Evolutionary conservation across 2,329 filamentous ascomycete genomes (phyloP).

Genomic region (Juglanconis juglandina): DNA sequence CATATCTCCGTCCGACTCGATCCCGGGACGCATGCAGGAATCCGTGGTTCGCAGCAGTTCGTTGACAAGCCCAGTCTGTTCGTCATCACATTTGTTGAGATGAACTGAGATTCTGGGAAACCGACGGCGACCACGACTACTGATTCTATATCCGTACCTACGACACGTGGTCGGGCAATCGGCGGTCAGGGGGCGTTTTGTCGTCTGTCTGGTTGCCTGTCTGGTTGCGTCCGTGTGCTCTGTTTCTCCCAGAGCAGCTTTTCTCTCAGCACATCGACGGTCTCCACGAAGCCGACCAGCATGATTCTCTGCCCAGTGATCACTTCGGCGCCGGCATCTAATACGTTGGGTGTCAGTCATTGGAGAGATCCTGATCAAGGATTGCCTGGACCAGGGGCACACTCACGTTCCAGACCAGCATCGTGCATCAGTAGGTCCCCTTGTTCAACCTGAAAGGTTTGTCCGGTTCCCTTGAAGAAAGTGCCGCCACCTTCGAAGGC

Average conservation of each 20-base stretch:
- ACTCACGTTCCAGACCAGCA: slow-evolving; percentile 17
- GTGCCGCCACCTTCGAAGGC: slow-evolving; percentile 17
- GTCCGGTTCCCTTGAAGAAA: slow-evolving; percentile 11
- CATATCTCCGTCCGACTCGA: background rate
- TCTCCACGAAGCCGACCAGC: slow-evolving; percentile 17
- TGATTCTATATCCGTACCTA: no score
- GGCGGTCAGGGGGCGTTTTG: background rate
- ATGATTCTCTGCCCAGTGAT: slow-evolving; percentile 15
- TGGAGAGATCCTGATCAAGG: background rate
- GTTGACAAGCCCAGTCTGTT: background rate
- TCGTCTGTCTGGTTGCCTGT: background rate
- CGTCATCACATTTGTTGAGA: background rate
- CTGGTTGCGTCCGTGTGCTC: background rate
- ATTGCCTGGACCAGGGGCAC: background rate
- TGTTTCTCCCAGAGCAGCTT: slow-evolving; percentile 12
- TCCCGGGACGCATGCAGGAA: background rate
- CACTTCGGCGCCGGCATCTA: slow-evolving; percentile 14
- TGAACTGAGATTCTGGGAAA: background rate
- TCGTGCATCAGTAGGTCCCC: slow-evolving; percentile 17
- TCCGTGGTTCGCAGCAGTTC: background rate
- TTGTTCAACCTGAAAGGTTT: slow-evolving; percentile 14
- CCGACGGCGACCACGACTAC: background rate
- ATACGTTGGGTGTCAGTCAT: background rate
- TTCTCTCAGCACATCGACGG: slow-evolving; percentile 13
- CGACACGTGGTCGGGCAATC: no score